Evolutionary conservation across 2,329 filamentous ascomycete species (phyloP), one percentile per base, ranked within the genome.

Genomic region (Furcasterigmium sp.): DNA sequence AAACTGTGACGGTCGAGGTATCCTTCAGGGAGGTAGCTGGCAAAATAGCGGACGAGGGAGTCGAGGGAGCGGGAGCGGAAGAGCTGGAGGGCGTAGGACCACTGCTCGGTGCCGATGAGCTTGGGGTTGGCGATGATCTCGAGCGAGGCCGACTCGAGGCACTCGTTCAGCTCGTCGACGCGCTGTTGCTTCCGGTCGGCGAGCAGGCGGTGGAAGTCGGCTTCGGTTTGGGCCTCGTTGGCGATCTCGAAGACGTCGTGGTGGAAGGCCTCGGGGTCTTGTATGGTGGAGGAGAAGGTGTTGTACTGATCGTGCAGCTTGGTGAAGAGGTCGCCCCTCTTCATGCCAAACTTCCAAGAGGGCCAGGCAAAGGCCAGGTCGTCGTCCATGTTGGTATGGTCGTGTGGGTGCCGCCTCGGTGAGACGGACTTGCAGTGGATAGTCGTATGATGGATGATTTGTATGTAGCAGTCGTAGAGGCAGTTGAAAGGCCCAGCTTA

Each of bases 261-360:
- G 56, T 80, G 75, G 48, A 81, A 81, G 41, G 77, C 76, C 48
- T 78, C 73, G 50, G 75, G 72, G 59, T 81, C 77, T 54, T 79
- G 76, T 23, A 81, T 71, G 37, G 70, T 64, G 41, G 72, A 73
- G 40, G 72, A 62, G 42, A 80, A 63, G 38, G 77, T 80, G 61
- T 81, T 81, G 63, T 79, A 81, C 56, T 74, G 71, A 50, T 78
- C 72, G 53, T 80, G 75, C 11, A 81, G 70, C 41, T 70, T 75
- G 42, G 72, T 74, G 56, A 73, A 73, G 60, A 80, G 72, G 54
- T 79, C 76, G 44, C 73, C 70, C 56, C 70, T 70, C 68, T 76
- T 78, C 70, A 80, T 71, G 55, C 75, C 76, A 65, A 80, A 81
- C 60, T 80, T 80, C 76, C 77, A 81, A 53, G 72, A 70, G 35